Evolutionary conservation across 768 basidiomycete genomes (phyloP).

Genomic region (Lactarius hengduanensis): DNA sequence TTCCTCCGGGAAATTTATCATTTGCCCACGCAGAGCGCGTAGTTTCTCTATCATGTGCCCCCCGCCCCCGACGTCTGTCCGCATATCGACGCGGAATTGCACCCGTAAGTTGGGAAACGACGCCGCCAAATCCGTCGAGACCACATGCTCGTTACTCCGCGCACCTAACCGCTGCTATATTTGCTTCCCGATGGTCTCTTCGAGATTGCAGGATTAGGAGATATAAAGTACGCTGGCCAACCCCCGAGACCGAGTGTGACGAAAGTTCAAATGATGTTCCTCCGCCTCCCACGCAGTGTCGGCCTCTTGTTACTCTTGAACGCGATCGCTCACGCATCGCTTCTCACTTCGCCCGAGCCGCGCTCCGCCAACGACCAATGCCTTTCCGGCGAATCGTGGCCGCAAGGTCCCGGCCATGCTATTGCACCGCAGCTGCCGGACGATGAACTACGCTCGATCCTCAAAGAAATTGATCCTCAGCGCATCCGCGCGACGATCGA

Average conservation of each 20-base stretch:
- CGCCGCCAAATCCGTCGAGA: background rate
- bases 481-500: constrained; percentile 48
- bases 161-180: background rate
- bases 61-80: background rate
- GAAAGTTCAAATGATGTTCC: background rate
- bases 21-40: background rate
- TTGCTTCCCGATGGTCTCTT: background rate
- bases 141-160: background rate
- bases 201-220: background rate
- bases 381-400: constrained; percentile 41
- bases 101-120: constrained; percentile 2
- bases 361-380: constrained; percentile 29
- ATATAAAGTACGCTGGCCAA: background rate
- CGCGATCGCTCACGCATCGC: background rate
- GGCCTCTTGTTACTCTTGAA: background rate
- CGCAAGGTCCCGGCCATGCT: constrained; percentile 46
- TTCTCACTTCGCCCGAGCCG: background rate
- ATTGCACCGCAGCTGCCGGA: constrained; percentile 46
- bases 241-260: background rate
- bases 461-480: constrained; percentile 45
- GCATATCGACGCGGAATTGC: background rate
- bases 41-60: background rate
- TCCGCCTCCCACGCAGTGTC: background rate
- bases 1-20: background rate
- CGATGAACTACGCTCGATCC: constrained; percentile 45